phyloP scores from a whole-genome alignment of 2,329 filamentous ascomycete species.

The Nakataea oryzae region DNA sequence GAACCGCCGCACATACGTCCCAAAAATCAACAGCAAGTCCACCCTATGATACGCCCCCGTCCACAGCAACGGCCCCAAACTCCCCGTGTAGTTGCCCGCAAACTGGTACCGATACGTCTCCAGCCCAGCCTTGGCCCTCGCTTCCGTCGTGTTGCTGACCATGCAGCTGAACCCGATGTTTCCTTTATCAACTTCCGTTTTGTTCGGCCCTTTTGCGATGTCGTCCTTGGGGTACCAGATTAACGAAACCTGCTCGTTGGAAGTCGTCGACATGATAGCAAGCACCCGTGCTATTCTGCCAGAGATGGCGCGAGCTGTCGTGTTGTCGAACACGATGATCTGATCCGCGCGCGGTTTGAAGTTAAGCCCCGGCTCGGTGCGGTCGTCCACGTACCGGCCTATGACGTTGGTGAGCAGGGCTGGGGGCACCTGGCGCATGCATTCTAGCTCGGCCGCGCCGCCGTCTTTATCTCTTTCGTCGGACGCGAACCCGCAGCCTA shows the following conservation, averaged over 20 bases:
- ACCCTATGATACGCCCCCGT: slow-evolving; percentile 7
- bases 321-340: slow-evolving; percentile 4
- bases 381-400: slow-evolving; percentile 17
- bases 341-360: slow-evolving; percentile 17
- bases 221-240: slow-evolving; percentile 16
- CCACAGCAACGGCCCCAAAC: slow-evolving; percentile 21
- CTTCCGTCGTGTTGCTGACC: slow-evolving; percentile 13
- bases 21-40: slow-evolving; percentile 6
- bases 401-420: slow-evolving; percentile 19
- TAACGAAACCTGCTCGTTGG: slow-evolving; percentile 20
- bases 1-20: slow-evolving; percentile 2
- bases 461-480: slow-evolving; percentile 6
- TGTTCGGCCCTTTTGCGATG: slow-evolving; percentile 17
- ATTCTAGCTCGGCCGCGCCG: slow-evolving; percentile 19
- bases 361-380: slow-evolving; percentile 11
- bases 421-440: slow-evolving; percentile 23
- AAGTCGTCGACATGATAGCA: slow-evolving; percentile 19
- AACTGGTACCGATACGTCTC: slow-evolving; percentile 29
- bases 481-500: slow-evolving; percentile 20
- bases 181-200: slow-evolving; percentile 11
- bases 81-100: slow-evolving; percentile 24
- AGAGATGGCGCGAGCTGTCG: slow-evolving; percentile 6
- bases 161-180: slow-evolving; percentile 16
- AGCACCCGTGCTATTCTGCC: slow-evolving; percentile 17
- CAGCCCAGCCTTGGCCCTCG: slow-evolving; percentile 6